A percentile compares a stretch with the other conserved stretches of the same genome.
Evolutionary conservation across 495 filamentous ascomycete genomes (phyloP).

Genomic region (Hyphodiscus hymeniophilus): DNA sequence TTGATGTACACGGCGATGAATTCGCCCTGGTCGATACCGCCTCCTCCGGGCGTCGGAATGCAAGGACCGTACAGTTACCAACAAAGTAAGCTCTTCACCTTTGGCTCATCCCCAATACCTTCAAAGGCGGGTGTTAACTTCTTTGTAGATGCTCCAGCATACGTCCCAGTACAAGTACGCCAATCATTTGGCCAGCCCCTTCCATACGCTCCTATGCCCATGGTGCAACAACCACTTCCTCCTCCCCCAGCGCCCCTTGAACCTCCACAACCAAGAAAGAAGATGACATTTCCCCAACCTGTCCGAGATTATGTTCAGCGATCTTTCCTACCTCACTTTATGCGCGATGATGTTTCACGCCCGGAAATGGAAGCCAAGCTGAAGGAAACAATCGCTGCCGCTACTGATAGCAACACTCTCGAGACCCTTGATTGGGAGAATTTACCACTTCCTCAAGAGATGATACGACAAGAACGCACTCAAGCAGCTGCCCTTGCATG

Average conservation of each 20-base stretch:
- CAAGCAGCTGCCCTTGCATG: slow-evolving; percentile 30
- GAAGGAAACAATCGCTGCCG: slow-evolving; percentile 74
- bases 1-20: slow-evolving; percentile 19
- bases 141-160: slow-evolving; percentile 30
- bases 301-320: slow-evolving; percentile 80
- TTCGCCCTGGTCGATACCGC: slow-evolving; percentile 19
- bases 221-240: slow-evolving; percentile 14
- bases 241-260: slow-evolving; percentile 11
- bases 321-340: slow-evolving; percentile 66
- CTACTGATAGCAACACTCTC: slow-evolving; percentile 61
- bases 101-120: background rate
- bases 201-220: slow-evolving; percentile 40
- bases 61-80: slow-evolving; percentile 15
- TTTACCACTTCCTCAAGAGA: slow-evolving; percentile 77
- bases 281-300: slow-evolving; percentile 65
- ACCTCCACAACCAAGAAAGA: slow-evolving; percentile 37
- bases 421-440: slow-evolving; percentile 71
- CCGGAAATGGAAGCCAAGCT: slow-evolving; percentile 75
- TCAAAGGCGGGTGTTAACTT: slow-evolving; percentile 8
- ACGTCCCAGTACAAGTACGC: slow-evolving; percentile 38
- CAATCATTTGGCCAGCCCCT: slow-evolving; percentile 24
- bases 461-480: slow-evolving; percentile 68
- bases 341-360: slow-evolving; percentile 52
- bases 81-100: slow-evolving; percentile 14
- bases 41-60: slow-evolving; percentile 22